Evolutionary conservation across 2,329 filamentous ascomycete genomes (phyloP).

Genomic region (Chaetomium sp.): DNA sequence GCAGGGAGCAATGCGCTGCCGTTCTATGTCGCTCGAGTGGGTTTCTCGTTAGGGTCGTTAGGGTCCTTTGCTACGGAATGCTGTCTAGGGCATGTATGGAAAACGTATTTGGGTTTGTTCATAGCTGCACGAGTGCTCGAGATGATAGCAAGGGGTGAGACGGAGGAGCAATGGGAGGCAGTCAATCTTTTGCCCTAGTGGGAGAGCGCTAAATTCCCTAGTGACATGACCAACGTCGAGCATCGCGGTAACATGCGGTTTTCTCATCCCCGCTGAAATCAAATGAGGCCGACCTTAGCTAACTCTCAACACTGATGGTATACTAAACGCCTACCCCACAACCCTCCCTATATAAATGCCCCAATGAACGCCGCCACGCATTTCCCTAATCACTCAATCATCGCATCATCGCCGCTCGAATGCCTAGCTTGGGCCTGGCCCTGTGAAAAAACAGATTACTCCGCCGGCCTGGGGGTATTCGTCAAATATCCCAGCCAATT

Average conservation of each 20-base stretch:
- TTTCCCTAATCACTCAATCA: neutral
- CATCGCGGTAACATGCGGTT: neutral
- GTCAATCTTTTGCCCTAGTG: neutral
- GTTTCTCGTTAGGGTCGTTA: neutral
- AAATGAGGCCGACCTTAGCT: neutral
- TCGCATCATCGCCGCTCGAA: neutral
- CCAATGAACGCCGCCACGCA: neutral
- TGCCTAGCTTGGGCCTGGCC: neutral
- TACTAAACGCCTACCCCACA: slow-evolving; percentile 7
- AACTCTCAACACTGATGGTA: neutral
- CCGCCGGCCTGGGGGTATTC: no score
- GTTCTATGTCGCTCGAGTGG: neutral
- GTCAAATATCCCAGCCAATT: neutral
- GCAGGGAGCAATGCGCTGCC: neutral
- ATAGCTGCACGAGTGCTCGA: neutral
- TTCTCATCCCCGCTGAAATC: neutral
- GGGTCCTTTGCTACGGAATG: neutral
- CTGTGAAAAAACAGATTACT: neutral
- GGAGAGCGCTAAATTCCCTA: neutral
- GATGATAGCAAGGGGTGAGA: neutral
- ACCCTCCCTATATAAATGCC: neutral
- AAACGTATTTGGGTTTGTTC: neutral
- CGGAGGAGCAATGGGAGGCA: neutral
- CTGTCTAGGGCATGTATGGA: neutral
- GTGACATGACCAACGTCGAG: neutral